Conservation (phyloP, 2,329 filamentous ascomycete genomes). For the Pseudomassariella vexata region DNA sequence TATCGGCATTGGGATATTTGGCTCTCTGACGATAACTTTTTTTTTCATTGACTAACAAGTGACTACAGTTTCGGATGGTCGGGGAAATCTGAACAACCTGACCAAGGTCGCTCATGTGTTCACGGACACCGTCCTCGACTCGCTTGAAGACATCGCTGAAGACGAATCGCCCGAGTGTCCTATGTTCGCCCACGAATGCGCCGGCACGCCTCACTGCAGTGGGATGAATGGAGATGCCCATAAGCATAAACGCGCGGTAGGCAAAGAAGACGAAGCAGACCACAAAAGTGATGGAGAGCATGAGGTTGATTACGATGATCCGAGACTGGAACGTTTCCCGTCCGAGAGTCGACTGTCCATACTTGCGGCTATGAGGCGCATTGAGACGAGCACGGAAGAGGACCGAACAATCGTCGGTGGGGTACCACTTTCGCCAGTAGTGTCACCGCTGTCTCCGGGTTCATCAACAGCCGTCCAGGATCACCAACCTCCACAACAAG, state of each 20-base stretch:
- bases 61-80: slow-evolving; percentile 30
- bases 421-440: slow-evolving; percentile 12
- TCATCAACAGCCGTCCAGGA: slow-evolving; percentile 1
- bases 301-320: slow-evolving; percentile 20
- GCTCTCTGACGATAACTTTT: no score
- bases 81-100: slow-evolving; percentile 44
- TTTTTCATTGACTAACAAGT: slow-evolving; percentile 8
- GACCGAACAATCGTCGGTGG: slow-evolving; percentile 18
- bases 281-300: background rate
- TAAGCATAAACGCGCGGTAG: background rate
- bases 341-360: slow-evolving; percentile 22
- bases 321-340: slow-evolving; percentile 22
- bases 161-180: slow-evolving; percentile 7
- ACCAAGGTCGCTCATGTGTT: slow-evolving; percentile 24
- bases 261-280: slow-evolving; percentile 1
- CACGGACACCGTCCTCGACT: slow-evolving; percentile 3
- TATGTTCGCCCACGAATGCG: slow-evolving; percentile 18
- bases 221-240: background rate
- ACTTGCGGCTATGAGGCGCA: slow-evolving; percentile 22
- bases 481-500: background rate
- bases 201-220: slow-evolving; percentile 12
- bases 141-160: slow-evolving; percentile 12
- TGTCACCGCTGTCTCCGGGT: slow-evolving; percentile 2
- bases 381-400: slow-evolving; percentile 19
- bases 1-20: no score